Conservation (phyloP, 352 stramenopile species). For the Globisporangium irregulare region DNA sequence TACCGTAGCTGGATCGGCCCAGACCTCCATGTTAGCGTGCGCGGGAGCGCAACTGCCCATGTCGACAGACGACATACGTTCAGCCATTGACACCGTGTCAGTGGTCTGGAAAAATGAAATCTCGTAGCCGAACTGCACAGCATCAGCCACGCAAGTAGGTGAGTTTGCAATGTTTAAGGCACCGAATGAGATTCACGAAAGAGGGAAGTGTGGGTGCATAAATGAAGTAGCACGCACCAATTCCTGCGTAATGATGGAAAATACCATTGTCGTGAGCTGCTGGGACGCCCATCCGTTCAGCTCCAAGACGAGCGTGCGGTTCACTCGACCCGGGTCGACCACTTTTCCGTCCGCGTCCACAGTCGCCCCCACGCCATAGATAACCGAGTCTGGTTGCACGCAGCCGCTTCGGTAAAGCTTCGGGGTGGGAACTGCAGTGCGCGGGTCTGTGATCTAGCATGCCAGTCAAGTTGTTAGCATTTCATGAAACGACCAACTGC, state of each 20-base stretch:
- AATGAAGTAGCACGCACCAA: constrained; percentile 22
- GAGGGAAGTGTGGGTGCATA: not conserved
- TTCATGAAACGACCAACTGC: no score
- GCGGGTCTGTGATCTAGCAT: constrained; percentile 22
- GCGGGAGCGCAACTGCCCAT: constrained; percentile 25
- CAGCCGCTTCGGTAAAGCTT: constrained; percentile 34
- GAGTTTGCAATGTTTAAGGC: not conserved
- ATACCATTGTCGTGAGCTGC: constrained; percentile 32
- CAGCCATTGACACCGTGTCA: constrained; percentile 16
- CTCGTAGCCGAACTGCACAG: constrained; percentile 36
- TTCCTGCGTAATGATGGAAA: constrained; percentile 49
- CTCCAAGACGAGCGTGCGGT: constrained; percentile 47
- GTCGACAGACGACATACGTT: constrained; percentile 34
- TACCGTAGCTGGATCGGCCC: constrained; percentile 6
- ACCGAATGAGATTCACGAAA: not conserved
- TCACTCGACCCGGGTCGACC: constrained; percentile 26
- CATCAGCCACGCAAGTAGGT: not conserved
- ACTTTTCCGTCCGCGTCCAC: constrained; percentile 26
- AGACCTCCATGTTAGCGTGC: constrained; percentile 31
- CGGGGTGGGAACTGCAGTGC: constrained; percentile 20
- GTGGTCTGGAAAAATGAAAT: constrained; percentile 32
- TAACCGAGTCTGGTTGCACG: constrained; percentile 16
- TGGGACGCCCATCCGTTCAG: constrained; percentile 37
- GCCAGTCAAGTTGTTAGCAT: no score
- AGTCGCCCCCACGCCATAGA: constrained; percentile 37